phyloP scores from a whole-genome alignment of 306 rosid species.

The Cajanus cajan region DNA sequence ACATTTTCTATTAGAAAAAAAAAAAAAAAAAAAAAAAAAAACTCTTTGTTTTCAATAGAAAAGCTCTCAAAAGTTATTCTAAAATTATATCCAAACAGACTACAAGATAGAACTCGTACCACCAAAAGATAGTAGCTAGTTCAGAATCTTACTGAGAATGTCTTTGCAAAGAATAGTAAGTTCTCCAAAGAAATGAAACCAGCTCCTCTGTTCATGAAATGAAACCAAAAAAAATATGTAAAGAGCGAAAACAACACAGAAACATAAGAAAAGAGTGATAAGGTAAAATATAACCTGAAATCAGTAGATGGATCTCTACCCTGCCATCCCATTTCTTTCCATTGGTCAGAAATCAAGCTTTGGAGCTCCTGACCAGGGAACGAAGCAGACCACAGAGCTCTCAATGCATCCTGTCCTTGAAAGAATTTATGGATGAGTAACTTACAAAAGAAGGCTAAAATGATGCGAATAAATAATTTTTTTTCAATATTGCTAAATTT shows the following conservation, averaged over 20 bases:
- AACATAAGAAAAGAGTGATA: background rate
- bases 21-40: too few species aligned
- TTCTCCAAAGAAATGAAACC: constrained; percentile 97
- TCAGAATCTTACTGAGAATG: constrained; percentile 59
- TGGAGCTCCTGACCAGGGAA: constrained; percentile 72
- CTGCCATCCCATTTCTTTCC: constrained; percentile 99
- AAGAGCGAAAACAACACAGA: background rate
- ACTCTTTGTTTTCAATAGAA: too few species aligned
- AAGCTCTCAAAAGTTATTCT: too few species aligned
- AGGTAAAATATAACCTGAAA: constrained; percentile 62
- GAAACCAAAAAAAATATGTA: constrained; percentile 2
- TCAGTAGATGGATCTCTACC: constrained; percentile 96
- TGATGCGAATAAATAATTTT: background rate
- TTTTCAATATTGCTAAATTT: background rate
- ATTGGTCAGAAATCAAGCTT: constrained; percentile 86
- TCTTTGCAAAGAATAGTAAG: constrained; percentile 80
- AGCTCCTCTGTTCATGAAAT: constrained; percentile 64
- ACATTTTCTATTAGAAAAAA: too few species aligned
- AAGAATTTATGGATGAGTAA: constrained; percentile 30
- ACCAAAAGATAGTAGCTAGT: background rate
- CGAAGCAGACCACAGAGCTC: constrained; percentile 81
- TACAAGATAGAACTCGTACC: background rate
- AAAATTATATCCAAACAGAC: too few species aligned
- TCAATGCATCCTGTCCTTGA: constrained; percentile 68
- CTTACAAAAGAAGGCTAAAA: constrained; percentile 9